These are phyloP conservation scores for Penstemon newberryi DNA, from an alignment of 257 asterid species.

Conservation along the genomic window DNA sequence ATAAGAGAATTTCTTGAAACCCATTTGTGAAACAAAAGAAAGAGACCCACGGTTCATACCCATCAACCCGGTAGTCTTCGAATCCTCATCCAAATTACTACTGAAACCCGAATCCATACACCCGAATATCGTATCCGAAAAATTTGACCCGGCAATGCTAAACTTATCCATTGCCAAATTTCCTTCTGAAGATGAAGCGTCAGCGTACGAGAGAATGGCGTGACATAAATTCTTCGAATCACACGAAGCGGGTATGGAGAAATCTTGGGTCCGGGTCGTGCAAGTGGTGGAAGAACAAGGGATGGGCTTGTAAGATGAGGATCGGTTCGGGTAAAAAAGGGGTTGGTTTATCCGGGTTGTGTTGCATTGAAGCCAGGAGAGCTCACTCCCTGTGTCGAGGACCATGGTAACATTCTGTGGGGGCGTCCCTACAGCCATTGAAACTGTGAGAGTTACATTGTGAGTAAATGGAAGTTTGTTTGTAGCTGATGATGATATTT, in stretches of 20 bases:
- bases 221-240: constrained; percentile 77
- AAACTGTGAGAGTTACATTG: constrained; percentile 86
- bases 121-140: constrained; percentile 65
- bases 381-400: constrained; percentile 94
- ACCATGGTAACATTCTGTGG: constrained; percentile 93
- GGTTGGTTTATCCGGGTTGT: constrained; percentile 42
- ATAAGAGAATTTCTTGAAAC: constrained; percentile 74
- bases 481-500: constrained; percentile 38
- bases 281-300: constrained; percentile 73
- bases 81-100: constrained; percentile 62
- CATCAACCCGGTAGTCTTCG: constrained; percentile 80
- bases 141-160: constrained; percentile 59
- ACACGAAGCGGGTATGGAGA: constrained; percentile 86
- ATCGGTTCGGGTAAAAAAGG: constrained; percentile 52
- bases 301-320: constrained; percentile 61
- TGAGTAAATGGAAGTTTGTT: constrained; percentile 72
- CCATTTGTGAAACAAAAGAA: constrained; percentile 83
- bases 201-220: constrained; percentile 79
- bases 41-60: constrained; percentile 94
- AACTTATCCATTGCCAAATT: constrained; percentile 65
- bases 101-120: constrained; percentile 85
- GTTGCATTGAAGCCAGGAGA: constrained; percentile 90
- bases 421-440: constrained; percentile 78
- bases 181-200: constrained; percentile 76
- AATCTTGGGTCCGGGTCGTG: constrained; percentile 77